These are phyloP conservation scores for Dactylonectria macrodidyma DNA, from an alignment of 2,329 filamentous ascomycete genomes.

Conservation along the genomic window DNA sequence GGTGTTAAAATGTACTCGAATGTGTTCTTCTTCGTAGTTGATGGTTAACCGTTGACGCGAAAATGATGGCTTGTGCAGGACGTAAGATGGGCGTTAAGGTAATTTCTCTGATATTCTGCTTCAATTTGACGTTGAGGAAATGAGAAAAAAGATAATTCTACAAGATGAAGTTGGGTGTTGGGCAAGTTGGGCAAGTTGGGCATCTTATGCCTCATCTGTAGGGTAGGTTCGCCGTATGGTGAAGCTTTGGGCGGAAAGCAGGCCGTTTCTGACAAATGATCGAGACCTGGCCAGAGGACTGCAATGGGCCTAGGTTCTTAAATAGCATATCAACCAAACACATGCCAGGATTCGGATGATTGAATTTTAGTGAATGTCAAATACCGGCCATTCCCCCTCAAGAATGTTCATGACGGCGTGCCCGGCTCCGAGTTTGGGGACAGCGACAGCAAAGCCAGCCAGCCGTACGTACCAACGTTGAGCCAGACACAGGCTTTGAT, in stretches of 20 bases:
- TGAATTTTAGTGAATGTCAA: background rate
- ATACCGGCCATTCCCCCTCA: constrained; percentile 5
- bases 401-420: constrained; percentile 13
- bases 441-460: constrained; percentile 1
- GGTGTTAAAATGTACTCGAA: background rate
- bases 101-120: no score
- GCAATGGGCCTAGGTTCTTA: background rate
- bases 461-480: constrained; percentile 25
- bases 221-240: background rate
- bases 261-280: background rate
- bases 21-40: background rate
- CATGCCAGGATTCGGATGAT: background rate
- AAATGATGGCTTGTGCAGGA: no score
- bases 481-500: background rate
- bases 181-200: no score
- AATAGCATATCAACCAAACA: background rate
- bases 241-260: background rate
- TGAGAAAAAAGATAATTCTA: no score
- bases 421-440: constrained; percentile 24
- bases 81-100: no score
- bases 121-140: no score
- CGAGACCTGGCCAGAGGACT: background rate
- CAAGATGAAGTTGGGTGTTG: no score
- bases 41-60: background rate
- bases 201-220: background rate